phyloP scores from a whole-genome alignment of 352 stramenopile genomes.

The Globisporangium alternatum region DNA sequence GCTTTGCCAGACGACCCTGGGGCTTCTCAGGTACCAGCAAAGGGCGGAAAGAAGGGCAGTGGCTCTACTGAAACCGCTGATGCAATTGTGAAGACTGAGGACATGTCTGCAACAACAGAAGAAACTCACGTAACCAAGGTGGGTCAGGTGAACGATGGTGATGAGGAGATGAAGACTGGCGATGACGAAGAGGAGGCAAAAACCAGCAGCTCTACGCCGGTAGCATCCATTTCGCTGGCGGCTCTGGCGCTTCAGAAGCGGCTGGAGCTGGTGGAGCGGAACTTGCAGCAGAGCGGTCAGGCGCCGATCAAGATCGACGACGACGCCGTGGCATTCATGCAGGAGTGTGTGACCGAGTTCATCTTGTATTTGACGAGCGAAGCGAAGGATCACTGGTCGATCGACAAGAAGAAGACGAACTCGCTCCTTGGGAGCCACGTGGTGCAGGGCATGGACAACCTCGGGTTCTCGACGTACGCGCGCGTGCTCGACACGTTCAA shows the following conservation, averaged over 20 bases:
- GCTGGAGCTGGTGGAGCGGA: neutral
- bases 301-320: conserved; percentile 68
- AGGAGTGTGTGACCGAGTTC: conserved; percentile 86
- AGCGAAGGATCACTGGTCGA: conserved; percentile 54
- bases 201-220: neutral
- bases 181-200: neutral
- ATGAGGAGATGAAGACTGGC: conserved; percentile 4
- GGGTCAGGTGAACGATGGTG: neutral
- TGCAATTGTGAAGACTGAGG: neutral
- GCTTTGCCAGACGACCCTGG: conserved; percentile 28
- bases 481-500: conserved; percentile 61
- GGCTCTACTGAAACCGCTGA: neutral
- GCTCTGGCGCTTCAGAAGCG: conserved; percentile 8
- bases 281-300: conserved; percentile 9
- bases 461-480: conserved; percentile 69
- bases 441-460: conserved; percentile 60
- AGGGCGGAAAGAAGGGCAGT: neutral
- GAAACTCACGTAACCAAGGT: neutral
- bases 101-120: neutral
- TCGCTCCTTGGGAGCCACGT: conserved; percentile 60
- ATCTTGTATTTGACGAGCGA: conserved; percentile 81
- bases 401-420: conserved; percentile 66
- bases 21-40: neutral
- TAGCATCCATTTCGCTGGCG: neutral
- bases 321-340: conserved; percentile 74